Base-by-base conservation (phyloP, 2,329 filamentous ascomycete genomes). In the Pseudopithomyces chartarum region DNA sequence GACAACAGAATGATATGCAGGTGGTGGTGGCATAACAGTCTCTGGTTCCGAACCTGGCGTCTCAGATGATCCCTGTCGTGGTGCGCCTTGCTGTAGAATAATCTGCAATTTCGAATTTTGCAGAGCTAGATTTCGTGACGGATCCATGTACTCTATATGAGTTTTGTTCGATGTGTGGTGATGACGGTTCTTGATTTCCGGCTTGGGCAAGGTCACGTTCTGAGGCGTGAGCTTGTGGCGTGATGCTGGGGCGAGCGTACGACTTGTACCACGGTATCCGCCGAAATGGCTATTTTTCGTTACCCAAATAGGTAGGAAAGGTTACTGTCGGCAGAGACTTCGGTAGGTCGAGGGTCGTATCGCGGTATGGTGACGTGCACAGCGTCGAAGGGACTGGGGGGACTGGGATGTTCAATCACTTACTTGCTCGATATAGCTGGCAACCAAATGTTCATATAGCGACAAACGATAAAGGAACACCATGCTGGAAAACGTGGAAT, bases 1-100 rank as follows among this genome's bases (percentile, higher is more conserved):
- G 12, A 68, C 62, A 43, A 73, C 62, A 43, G 61, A 65, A 55
- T 74, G 62, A 58, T 73, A 74, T 17, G 70, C 65, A 22, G 71
- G 71, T 20, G 69, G 70, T 56, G 68, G 61, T 39, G 63, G 61
- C 59, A 65, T 70, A 19, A 65, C 55, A 33, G 47, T 38, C 29
- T 20, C 43, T 17, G 26, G 38, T 20, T 56, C 29, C 46, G 17
- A 15, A 38, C 20, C 23, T 7, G 19, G n/a, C 15, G 43, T 22
- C 32, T 22, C n/a, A 11, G 19, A 20, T 15, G 42, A 45, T 33
- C 19, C 58, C 56, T 48, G 52, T 43, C 22, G 59, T 23, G 22
- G 51, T 38, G 51, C 39, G 23, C 34, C 17, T 34, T 39, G 50
- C 22, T 17, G 52, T 10, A 56, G 43, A 11, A 65, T 54, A 2